phyloP scores from a whole-genome alignment of 2,329 filamentous ascomycete species.

The Calonectria ilicicola region DNA sequence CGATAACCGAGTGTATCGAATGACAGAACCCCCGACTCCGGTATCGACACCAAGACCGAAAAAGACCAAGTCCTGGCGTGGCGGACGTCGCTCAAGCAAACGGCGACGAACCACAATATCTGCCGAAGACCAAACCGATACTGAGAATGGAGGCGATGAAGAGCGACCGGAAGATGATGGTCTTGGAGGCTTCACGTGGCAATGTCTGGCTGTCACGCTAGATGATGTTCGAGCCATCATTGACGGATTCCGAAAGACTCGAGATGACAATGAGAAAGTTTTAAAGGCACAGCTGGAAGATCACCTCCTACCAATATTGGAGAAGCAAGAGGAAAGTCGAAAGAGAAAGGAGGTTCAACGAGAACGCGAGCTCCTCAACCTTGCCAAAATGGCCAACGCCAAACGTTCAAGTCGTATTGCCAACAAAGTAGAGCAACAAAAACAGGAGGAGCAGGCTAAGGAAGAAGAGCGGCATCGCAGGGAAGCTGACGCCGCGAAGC shows the following conservation, averaged over 20 bases:
- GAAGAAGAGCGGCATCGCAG: constrained; percentile 70
- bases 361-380: constrained; percentile 82
- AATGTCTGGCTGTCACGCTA: constrained; percentile 87
- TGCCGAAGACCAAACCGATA: constrained; percentile 43
- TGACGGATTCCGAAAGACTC: constrained; percentile 77
- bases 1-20: constrained; percentile 91
- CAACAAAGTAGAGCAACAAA: constrained; percentile 82
- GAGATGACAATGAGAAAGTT: constrained; percentile 86
- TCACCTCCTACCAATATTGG: constrained; percentile 86
- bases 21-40: constrained; percentile 78
- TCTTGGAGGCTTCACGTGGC: constrained; percentile 85
- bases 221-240: constrained; percentile 82
- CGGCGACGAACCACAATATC: constrained; percentile 69
- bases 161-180: constrained; percentile 66
- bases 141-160: constrained; percentile 46
- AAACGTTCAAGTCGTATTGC: constrained; percentile 94
- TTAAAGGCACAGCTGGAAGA: constrained; percentile 78
- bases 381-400: constrained; percentile 91
- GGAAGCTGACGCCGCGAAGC: constrained; percentile 72
- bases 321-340: constrained; percentile 80
- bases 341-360: constrained; percentile 76
- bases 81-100: constrained; percentile 76
- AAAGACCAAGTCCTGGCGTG: constrained; percentile 64
- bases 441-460: constrained; percentile 75
- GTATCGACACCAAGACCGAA: constrained; percentile 74